Base-by-base conservation (phyloP, 768 basidiomycete species). In the Crucibulum laeve region DNA sequence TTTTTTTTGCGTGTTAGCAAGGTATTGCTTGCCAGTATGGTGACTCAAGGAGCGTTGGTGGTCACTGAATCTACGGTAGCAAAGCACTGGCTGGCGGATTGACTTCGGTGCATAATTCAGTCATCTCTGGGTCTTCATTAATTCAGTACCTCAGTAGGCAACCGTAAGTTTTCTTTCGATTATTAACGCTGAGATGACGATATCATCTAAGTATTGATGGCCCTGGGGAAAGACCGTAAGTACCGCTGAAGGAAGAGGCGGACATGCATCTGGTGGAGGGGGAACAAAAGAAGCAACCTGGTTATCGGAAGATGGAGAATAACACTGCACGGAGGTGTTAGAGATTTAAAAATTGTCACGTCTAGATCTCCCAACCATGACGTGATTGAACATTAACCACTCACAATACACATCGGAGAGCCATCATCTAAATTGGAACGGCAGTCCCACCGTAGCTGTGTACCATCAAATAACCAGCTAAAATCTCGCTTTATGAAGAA, bases 281-380 rank as follows among this genome's bases (percentile, higher is more conserved):
- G 73, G 72, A 3, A 74, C 65, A 51, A 76, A 73, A 1, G 69
- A 59, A 0, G 74, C 74, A 1, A 74, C 57, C 36, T 74, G 70
- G 17, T 54, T 54, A 33, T 52, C 50, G 42, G 43, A 24, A 44
- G n/a, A 22, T 43, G 41, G 24, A 44, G 38, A 26, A n/a, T 24
- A n/a, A 21, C 18, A 34, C 18, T 23, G n/a, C n/a, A 33, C 6
- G 24, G 24, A 34, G n/a, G n/a, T n/a, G n/a, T n/a, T n/a, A n/a
- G n/a, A n/a, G n/a, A n/a, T n/a, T n/a, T n/a, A n/a, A n/a, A n/a
- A n/a, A n/a, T n/a, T n/a, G n/a, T n/a, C n/a, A n/a, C n/a, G n/a
- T n/a, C n/a, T n/a, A n/a, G n/a, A n/a, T n/a, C n/a, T n/a, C n/a
- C n/a, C n/a, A n/a, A n/a, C n/a, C n/a, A n/a, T n/a, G n/a, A n/a